A percentile compares a stretch with the other conserved stretches of the same genome.
These are phyloP conservation scores for Mortierella sp. DNA, from an alignment of 371 early-diverging fungal genomes.

Conservation along the genomic window DNA sequence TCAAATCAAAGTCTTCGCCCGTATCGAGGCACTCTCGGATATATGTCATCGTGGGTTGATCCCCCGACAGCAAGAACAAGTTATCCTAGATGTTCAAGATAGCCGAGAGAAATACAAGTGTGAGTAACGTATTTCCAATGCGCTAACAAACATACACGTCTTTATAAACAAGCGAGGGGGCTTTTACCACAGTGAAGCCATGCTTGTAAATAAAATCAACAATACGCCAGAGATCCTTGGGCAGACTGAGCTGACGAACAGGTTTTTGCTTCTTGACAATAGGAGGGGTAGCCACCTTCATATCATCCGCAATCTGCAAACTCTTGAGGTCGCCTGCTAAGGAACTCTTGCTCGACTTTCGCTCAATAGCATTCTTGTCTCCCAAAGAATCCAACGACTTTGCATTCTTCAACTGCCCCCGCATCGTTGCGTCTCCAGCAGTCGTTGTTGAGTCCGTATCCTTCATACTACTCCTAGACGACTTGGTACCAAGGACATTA, in stretches of 20 bases:
- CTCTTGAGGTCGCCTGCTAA: slow-evolving; percentile 4
- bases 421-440: background rate
- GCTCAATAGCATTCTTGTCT: background rate
- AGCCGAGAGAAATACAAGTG: background rate
- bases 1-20: slow-evolving; percentile 79
- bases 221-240: slow-evolving; percentile 85
- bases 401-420: slow-evolving; percentile 26
- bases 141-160: no score
- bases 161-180: background rate
- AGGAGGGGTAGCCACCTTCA: background rate
- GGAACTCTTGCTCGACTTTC: slow-evolving; percentile 2
- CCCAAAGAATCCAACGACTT: slow-evolving; percentile 36
- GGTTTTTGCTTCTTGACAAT: slow-evolving; percentile 46
- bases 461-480: slow-evolving; percentile 33
- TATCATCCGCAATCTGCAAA: slow-evolving; percentile 9
- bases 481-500: slow-evolving; percentile 27
- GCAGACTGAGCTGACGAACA: slow-evolving; percentile 74
- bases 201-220: slow-evolving; percentile 84
- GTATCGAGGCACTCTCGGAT: slow-evolving; percentile 89
- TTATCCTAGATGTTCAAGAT: slow-evolving; percentile 60
- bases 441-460: slow-evolving; percentile 4
- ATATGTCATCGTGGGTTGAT: slow-evolving; percentile 73
- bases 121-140: no score
- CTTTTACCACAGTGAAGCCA: slow-evolving; percentile 70
- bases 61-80: slow-evolving; percentile 80